Percentiles rank a stretch among this genome's conserved stretches.
These are phyloP conservation scores for Gnomoniopsis sp. DNA, from an alignment of 2,329 filamentous ascomycete genomes.

Conservation along the genomic window DNA sequence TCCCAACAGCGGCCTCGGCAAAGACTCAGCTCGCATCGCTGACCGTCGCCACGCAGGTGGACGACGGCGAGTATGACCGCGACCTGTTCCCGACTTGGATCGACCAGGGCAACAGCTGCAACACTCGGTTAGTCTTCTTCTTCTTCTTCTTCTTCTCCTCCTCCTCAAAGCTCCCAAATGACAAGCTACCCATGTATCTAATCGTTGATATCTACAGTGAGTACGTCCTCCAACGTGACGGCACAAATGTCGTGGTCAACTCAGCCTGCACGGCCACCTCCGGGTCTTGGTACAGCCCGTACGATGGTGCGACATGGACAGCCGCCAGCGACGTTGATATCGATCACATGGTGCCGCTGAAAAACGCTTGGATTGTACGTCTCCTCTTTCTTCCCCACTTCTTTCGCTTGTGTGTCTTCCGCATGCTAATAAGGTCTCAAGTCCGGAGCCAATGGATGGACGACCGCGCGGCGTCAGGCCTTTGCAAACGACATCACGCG, in stretches of 20 bases:
- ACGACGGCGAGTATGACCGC: conserved; percentile 59
- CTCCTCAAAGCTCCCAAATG: too few species aligned
- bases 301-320: conserved; percentile 70
- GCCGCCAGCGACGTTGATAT: conserved; percentile 71
- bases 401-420: conserved; percentile 11
- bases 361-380: conserved; percentile 72
- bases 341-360: conserved; percentile 78
- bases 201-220: too few species aligned
- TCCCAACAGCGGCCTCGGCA: conserved; percentile 58
- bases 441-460: conserved; percentile 72
- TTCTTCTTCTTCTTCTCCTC: too few species aligned
- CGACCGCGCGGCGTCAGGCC: conserved; percentile 58
- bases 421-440: conserved; percentile 26
- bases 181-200: too few species aligned
- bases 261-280: conserved; percentile 59
- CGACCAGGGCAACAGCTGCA: conserved; percentile 62
- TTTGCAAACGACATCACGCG: conserved; percentile 76
- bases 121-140: conserved; percentile 50
- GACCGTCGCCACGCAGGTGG: conserved; percentile 52
- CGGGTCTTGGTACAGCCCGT: conserved; percentile 69
- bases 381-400: neutral
- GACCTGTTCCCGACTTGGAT: conserved; percentile 71
- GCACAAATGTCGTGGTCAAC: conserved; percentile 56
- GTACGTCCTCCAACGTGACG: conserved; percentile 71
- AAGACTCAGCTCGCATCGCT: conserved; percentile 55